Evolutionary conservation across 805 yeast genomes (phyloP), one percentile per base, ranked within the genome.

Genomic region (Candida peoriensis): DNA sequence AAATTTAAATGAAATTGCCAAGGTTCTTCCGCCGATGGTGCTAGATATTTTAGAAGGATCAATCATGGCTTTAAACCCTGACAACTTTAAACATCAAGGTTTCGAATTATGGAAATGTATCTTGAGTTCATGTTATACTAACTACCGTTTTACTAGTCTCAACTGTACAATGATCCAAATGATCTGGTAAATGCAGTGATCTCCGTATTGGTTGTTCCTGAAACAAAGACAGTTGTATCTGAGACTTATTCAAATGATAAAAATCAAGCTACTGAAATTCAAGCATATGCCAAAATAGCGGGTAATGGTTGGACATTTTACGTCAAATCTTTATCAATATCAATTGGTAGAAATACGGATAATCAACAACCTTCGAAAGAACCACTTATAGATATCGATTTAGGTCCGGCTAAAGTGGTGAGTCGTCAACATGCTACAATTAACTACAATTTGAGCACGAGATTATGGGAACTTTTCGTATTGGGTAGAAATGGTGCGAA

Each of bases 331-430:
- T 65, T 90, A 33, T 72, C 72, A 20, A 74, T 90, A 5, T 64
- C 81, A 2, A 84, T 93, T 38, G 98, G 98, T n/a, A 72, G 98
- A 50, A 81, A 81, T 50, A 84, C 96, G 2, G 64, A 63, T 25
- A 33, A 21, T 17, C 45, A 41, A 20, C 41, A 38, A 10, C 31
- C 35, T 11, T 25, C 43, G 20, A 38, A 48, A 24, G 50, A 50
- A 20, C 33, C 37, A 8, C 41, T 44, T 3, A 76, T 79, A 24
- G 88, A 88, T 52, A 90, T 90, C 32, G 98, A 93, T 59, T 65
- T 93, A 50, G 97, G 97, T 2, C 98, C 98, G 1, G 90, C 96
- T 9, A 90, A 90, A 59, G 95, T 93, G n/a, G 97, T 93, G 4
- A 80, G 93, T 16, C 75, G 99, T 44, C 78, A 74, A 47, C 98